phyloP scores from a whole-genome alignment of 345 rosid genomes.

The Eucalyptus sp. region DNA sequence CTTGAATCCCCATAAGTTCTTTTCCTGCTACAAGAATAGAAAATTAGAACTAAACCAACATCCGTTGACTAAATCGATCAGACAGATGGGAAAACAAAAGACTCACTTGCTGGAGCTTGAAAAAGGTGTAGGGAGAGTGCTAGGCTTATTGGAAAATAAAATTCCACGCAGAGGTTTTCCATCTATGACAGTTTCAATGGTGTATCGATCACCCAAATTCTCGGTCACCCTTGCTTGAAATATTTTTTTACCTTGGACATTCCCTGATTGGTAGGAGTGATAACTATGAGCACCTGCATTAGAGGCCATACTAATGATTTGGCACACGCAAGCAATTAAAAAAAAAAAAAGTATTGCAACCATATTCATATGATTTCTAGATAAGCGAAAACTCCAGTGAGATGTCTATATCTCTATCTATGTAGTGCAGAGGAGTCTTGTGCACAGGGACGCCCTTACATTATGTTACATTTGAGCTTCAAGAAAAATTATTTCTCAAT shows the following conservation, averaged over 20 bases:
- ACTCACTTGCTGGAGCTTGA: slow-evolving; percentile 35
- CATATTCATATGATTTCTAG: neutral
- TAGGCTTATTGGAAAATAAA: slow-evolving; percentile 60
- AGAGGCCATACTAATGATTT: neutral
- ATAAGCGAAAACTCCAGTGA: neutral
- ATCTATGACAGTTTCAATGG: slow-evolving; percentile 72
- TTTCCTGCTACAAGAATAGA: slow-evolving; percentile 30
- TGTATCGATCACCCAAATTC: slow-evolving; percentile 62
- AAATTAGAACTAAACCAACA: neutral
- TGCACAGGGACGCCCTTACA: neutral
- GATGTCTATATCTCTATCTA: neutral
- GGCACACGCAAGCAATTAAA: neutral
- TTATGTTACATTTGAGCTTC: neutral
- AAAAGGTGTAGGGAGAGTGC: slow-evolving; percentile 9
- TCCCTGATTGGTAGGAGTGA: slow-evolving; percentile 15
- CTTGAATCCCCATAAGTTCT: slow-evolving; percentile 25
- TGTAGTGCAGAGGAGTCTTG: neutral
- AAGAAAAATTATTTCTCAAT: neutral
- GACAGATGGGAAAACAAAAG: neutral
- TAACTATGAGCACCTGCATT: slow-evolving; percentile 46
- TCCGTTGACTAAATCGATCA: neutral
- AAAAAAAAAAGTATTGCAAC: neutral
- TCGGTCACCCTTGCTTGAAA: slow-evolving; percentile 82
- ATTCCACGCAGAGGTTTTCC: slow-evolving; percentile 87
- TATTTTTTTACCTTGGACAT: slow-evolving; percentile 52